phyloP scores from a whole-genome alignment of 495 filamentous ascomycete species.

The Neurospora intermedia region DNA sequence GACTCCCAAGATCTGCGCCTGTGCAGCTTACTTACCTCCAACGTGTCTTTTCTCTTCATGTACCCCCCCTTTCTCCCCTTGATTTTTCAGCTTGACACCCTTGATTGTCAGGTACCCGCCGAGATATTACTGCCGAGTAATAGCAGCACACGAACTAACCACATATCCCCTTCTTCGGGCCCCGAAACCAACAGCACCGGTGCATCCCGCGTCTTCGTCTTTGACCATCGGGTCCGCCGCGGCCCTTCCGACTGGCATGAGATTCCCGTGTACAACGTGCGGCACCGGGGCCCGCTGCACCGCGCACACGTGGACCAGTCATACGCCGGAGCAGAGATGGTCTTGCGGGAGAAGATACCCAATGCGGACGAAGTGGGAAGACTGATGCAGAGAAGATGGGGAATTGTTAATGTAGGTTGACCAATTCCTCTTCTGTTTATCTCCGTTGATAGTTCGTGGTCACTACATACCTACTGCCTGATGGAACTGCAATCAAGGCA shows the following conservation, averaged over 20 bases:
- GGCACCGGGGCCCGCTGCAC: constrained; percentile 49
- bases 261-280: constrained; percentile 16
- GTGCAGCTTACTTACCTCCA: background rate
- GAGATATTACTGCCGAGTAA: background rate
- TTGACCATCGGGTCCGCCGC: constrained; percentile 63
- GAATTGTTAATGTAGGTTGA: constrained; percentile 54
- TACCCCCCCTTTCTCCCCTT: background rate
- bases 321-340: constrained; percentile 45
- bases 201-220: constrained; percentile 50
- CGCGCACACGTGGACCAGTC: constrained; percentile 65
- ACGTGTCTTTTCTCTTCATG: background rate
- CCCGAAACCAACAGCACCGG: constrained; percentile 42
- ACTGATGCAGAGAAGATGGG: constrained; percentile 47
- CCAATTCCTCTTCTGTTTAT: background rate
- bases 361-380: constrained; percentile 25
- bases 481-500: background rate
- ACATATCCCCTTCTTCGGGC: background rate
- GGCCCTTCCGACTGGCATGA: constrained; percentile 29
- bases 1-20: background rate
- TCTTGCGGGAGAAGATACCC: constrained; percentile 45
- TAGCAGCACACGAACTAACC: background rate
- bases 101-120: background rate
- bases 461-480: background rate
- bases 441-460: background rate
- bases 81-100: background rate